Evolutionary conservation across 306 rosid species (phyloP).

Genomic region (Ziziphus jujuba): DNA sequence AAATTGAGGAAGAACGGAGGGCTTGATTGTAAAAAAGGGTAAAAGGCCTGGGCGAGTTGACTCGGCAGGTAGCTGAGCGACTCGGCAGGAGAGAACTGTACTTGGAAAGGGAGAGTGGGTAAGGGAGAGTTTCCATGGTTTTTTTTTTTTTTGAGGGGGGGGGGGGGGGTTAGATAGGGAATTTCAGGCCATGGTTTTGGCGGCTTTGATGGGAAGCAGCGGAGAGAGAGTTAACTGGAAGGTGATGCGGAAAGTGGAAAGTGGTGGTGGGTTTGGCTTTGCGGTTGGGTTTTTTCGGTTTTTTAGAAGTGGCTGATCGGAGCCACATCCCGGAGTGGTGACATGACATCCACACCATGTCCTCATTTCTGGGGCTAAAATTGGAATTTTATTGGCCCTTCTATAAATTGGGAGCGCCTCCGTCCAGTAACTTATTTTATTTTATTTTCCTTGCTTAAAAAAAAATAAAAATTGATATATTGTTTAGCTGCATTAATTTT

Average conservation of each 20-base stretch:
- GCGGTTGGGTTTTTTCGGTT: neutral
- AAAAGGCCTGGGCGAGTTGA: conserved; percentile 36
- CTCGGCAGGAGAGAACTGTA: conserved; percentile 30
- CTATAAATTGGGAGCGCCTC: too few relatives aligned
- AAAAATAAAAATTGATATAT: too few relatives aligned
- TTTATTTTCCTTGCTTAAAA: too few relatives aligned
- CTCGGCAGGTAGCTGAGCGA: conserved; percentile 17
- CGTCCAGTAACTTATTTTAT: neutral
- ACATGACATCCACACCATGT: conserved; percentile 43
- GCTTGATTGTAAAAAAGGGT: conserved; percentile 14
- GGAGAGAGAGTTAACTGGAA: neutral
- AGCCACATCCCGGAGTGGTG: neutral
- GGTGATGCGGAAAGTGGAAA: neutral
- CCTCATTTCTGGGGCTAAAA: conserved; percentile 31
- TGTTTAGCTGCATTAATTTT: too few relatives aligned
- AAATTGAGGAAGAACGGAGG: conserved; percentile 23
- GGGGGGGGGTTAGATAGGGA: neutral
- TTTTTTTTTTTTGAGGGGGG: too few relatives aligned
- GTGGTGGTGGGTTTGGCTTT: neutral
- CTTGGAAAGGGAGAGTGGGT: conserved; percentile 36
- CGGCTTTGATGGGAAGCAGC: neutral
- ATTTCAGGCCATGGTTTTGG: neutral
- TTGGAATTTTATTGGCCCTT: neutral
- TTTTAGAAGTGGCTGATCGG: neutral
- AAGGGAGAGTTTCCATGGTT: conserved; percentile 52